A percentile compares a stretch with the other conserved stretches of the same genome.
phyloP scores from a whole-genome alignment of 2,329 filamentous ascomycete species.

The Leptographium galeiforme region DNA sequence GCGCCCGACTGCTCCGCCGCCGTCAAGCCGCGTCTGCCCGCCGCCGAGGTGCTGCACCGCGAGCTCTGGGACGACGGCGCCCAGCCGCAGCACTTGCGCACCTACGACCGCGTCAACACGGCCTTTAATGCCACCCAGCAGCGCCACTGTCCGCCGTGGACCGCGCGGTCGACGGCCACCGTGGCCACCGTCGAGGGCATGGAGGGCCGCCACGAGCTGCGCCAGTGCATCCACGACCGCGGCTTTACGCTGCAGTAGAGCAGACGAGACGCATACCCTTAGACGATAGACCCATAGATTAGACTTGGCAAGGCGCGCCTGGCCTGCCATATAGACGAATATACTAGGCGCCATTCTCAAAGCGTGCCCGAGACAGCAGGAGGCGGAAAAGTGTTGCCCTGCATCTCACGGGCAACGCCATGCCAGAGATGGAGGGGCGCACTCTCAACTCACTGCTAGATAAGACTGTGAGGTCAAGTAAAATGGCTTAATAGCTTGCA shows the following conservation, averaged over 20 bases:
- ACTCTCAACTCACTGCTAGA: too few species aligned
- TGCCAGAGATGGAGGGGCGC: too few species aligned
- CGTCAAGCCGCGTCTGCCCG: constrained; percentile 17
- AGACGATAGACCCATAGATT: too few species aligned
- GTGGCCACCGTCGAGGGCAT: constrained; percentile 16
- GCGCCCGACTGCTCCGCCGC: constrained; percentile 11
- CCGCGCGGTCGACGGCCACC: constrained; percentile 14
- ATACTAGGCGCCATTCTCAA: too few species aligned
- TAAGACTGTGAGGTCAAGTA: too few species aligned
- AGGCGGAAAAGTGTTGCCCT: too few species aligned
- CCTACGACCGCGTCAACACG: constrained; percentile 15
- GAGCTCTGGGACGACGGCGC: constrained; percentile 14
- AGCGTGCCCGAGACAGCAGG: too few species aligned
- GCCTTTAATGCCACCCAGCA: constrained; percentile 15
- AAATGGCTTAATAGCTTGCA: too few species aligned
- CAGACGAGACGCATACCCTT: too few species aligned
- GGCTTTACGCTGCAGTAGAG: constrained; percentile 14
- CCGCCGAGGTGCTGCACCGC: constrained; percentile 15
- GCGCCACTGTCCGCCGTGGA: constrained; percentile 16
- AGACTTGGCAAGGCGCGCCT: too few species aligned
- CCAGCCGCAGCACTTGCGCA: constrained; percentile 11
- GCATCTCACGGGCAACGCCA: too few species aligned
- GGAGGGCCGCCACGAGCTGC: constrained; percentile 16
- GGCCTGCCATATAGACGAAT: too few species aligned
- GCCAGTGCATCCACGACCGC: constrained; percentile 13